Evolutionary conservation across 1,139 yeast genomes (phyloP), one percentile per base, ranked within the genome.

Genomic region (Suhomyces terraborum): DNA sequence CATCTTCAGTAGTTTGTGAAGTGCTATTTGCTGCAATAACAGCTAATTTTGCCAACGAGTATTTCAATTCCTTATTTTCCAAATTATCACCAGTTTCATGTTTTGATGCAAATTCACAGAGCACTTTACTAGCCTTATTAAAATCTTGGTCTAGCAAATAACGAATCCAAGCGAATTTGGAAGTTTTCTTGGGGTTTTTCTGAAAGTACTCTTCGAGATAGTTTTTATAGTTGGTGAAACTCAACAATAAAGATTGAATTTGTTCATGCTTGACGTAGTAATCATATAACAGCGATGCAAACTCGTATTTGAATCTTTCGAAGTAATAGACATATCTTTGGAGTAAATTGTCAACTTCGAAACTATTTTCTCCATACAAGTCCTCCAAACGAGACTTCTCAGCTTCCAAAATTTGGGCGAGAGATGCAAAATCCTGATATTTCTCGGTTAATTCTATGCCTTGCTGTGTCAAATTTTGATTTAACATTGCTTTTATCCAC

Each of bases 121-220:
- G 64, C 0, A 74, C 67, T 7, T 60, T 53, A 1, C 84, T 69
- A 0, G 91, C 93, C 3, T 59, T 54, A 4, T 45, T 47, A 54
- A 73, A 84, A 4, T 81, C 69, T 4, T 65, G 69, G 48, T 75
- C 79, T 27, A 77, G 57, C 14, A 88, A 60, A 43, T 84, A 77
- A 44, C 80, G 74, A 27, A 88, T 82, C 97, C 97, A 89, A 1
- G 89, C 75, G 34, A 88, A 74, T 32, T 73, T 66, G 4, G 79
- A 77, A 38, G 81, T 77, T 43, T 74, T 69, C 6, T 69, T 58
- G 28, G 74, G 68, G 38, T 68, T 66, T 26, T 71, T 69, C 3
- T 60, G 53, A 45, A 88, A 76, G 54, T 80, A 89, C 47, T 63
- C 61, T 23, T 75, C 67, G 42, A 88, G 63, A 51, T 66, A 77